A percentile compares a stretch with the other conserved stretches of the same genome.
phyloP scores from a whole-genome alignment of 257 asterid genomes.

The Cordia subcordata region DNA sequence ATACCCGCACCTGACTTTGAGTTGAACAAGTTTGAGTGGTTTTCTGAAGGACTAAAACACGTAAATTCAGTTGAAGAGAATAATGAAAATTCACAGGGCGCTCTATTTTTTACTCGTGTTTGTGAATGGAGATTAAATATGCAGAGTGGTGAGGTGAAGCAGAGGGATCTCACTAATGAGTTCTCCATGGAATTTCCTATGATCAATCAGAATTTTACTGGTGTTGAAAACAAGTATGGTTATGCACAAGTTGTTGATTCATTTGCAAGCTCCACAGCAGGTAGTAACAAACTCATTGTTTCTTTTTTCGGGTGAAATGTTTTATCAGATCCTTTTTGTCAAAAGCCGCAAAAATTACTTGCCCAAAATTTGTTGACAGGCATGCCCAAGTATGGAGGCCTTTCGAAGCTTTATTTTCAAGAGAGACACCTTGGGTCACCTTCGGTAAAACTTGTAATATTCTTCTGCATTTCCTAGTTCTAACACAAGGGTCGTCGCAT shows the following conservation, averaged over 20 bases:
- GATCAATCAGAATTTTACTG: conserved; percentile 41
- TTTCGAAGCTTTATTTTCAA: conserved; percentile 50
- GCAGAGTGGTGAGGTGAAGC: conserved; percentile 43
- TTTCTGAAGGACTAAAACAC: conserved; percentile 39
- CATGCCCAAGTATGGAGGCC: conserved; percentile 58
- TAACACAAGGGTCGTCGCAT: too few species aligned
- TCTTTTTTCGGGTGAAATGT: neutral
- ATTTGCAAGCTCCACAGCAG: conserved; percentile 44
- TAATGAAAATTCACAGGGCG: conserved; percentile 17
- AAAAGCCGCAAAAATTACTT: neutral
- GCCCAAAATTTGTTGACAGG: conserved; percentile 23
- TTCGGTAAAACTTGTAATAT: conserved; percentile 2
- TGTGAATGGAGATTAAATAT: conserved; percentile 67
- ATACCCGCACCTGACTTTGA: conserved; percentile 70
- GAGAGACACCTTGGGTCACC: conserved; percentile 5
- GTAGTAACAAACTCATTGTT: conserved; percentile 10
- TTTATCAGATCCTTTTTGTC: neutral
- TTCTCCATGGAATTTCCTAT: conserved; percentile 63
- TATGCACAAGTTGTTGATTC: conserved; percentile 44
- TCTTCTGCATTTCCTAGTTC: neutral
- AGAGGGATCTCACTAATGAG: conserved; percentile 35
- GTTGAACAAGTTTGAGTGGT: conserved; percentile 46
- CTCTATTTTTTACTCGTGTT: conserved; percentile 28
- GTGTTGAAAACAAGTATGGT: conserved; percentile 37
- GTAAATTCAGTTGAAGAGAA: conserved; percentile 7